phyloP scores from a whole-genome alignment of 2,329 filamentous ascomycete genomes.

The Cordyceps pruinosa region DNA sequence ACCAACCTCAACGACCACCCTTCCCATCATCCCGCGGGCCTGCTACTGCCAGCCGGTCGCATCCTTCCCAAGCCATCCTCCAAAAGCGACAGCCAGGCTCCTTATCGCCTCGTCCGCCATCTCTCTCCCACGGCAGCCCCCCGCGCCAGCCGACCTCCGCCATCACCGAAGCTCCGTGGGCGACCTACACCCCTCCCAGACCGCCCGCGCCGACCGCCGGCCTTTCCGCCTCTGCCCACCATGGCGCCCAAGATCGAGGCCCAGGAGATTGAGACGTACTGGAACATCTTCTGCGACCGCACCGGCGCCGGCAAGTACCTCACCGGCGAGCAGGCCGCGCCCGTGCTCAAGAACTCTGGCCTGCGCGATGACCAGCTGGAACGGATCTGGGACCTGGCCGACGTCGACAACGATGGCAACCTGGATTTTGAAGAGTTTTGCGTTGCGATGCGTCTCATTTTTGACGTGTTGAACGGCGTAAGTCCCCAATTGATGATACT shows the following conservation, averaged over 20 bases:
- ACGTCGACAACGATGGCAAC: conserved; percentile 95
- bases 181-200: background rate
- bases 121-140: background rate
- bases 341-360: conserved; percentile 57
- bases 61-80: background rate
- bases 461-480: conserved; percentile 93
- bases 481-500: conserved; percentile 23
- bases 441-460: conserved; percentile 96
- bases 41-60: background rate
- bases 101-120: background rate
- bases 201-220: conserved; percentile 12
- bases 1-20: background rate
- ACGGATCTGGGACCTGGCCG: conserved; percentile 91
- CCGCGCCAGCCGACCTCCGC: background rate
- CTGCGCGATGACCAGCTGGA: conserved; percentile 75
- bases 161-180: background rate
- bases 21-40: background rate
- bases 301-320: conserved; percentile 54
- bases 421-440: conserved; percentile 99
- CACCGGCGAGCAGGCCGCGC: conserved; percentile 55
- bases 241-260: conserved; percentile 58
- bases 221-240: conserved; percentile 17
- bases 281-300: conserved; percentile 56
- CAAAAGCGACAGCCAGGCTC: background rate
- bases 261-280: conserved; percentile 58